Conservation (phyloP, 2,329 filamentous ascomycete genomes). For the Alternaria sp. region DNA sequence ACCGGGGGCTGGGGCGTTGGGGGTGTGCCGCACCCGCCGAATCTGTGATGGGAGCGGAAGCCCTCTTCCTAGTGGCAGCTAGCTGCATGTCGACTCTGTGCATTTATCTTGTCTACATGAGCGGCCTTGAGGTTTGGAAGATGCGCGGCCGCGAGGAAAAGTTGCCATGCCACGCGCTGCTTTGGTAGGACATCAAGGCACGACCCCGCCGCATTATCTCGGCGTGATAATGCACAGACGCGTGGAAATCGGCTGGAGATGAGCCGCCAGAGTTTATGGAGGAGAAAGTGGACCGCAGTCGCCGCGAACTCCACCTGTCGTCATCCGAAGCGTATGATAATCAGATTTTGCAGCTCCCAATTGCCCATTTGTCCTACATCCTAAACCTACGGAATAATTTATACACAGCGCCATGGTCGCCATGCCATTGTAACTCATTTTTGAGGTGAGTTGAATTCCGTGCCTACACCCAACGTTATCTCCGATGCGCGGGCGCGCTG, state of each 20-base stretch:
- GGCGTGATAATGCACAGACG: not conserved
- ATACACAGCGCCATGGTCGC: conserved; percentile 16
- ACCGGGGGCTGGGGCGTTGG: not conserved
- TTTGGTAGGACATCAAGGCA: not conserved
- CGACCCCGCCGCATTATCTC: not conserved
- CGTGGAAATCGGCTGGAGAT: not conserved
- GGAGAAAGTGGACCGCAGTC: conserved; percentile 15
- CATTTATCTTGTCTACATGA: not conserved
- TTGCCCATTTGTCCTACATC: conserved; percentile 10
- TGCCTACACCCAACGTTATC: not conserved
- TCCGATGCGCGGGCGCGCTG: conserved; percentile 26
- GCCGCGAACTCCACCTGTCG: conserved; percentile 15
- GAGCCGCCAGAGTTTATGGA: not conserved
- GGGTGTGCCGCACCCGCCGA: conserved; percentile 5
- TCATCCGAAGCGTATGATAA: conserved; percentile 2
- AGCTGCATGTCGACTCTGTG: not conserved
- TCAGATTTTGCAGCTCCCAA: conserved; percentile 23
- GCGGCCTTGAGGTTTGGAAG: not conserved
- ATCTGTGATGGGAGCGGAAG: not conserved
- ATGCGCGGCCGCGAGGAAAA: not conserved
- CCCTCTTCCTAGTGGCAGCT: not conserved
- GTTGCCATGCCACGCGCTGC: not conserved
- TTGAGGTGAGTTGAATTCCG: conserved; percentile 13
- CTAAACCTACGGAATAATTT: conserved; percentile 17
- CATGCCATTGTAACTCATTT: conserved; percentile 18